A percentile compares a stretch with the other conserved stretches of the same genome.
Evolutionary conservation across 768 basidiomycete genomes (phyloP).

Genomic region (Gyrodon lividus): DNA sequence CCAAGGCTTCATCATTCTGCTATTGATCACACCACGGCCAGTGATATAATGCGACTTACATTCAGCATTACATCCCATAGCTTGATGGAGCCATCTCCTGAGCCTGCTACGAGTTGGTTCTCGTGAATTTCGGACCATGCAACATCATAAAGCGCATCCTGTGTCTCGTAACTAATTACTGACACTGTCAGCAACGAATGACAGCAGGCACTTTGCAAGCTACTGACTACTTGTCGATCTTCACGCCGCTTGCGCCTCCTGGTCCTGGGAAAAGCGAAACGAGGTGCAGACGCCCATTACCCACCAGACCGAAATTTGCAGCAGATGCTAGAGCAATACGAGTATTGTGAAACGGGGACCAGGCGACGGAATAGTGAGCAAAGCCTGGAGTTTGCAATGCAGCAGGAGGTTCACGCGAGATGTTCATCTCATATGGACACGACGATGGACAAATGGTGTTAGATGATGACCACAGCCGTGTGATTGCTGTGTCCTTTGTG

Average conservation of each 20-base stretch:
- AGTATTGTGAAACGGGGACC: constrained; percentile 82
- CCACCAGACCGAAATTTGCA: constrained; percentile 93
- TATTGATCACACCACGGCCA: constrained; percentile 8
- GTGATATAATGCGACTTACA: constrained; percentile 40
- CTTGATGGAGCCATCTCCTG: constrained; percentile 87
- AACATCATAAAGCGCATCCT: constrained; percentile 86
- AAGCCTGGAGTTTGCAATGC: constrained; percentile 75
- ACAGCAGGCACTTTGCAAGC: background rate
- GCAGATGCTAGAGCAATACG: constrained; percentile 79
- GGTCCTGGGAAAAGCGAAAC: constrained; percentile 52
- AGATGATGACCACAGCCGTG: background rate
- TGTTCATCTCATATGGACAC: constrained; percentile 31
- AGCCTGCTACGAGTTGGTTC: constrained; percentile 86
- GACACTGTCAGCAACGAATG: constrained; percentile 6
- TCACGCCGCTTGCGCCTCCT: constrained; percentile 42
- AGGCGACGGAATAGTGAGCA: constrained; percentile 77
- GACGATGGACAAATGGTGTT: background rate
- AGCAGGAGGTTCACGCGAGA: constrained; percentile 41
- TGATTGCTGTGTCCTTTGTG: background rate
- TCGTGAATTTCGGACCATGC: constrained; percentile 97
- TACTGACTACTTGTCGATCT: constrained; percentile 69
- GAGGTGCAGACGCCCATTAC: constrained; percentile 86
- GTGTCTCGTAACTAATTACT: constrained; percentile 71
- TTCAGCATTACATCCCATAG: constrained; percentile 89
- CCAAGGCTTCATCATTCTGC: constrained; percentile 31